A percentile compares a stretch with the other conserved stretches of the same genome.
Evolutionary conservation across 78 protist genomes (phyloP).

Genomic region (Dictyostelium firmibasis): DNA sequence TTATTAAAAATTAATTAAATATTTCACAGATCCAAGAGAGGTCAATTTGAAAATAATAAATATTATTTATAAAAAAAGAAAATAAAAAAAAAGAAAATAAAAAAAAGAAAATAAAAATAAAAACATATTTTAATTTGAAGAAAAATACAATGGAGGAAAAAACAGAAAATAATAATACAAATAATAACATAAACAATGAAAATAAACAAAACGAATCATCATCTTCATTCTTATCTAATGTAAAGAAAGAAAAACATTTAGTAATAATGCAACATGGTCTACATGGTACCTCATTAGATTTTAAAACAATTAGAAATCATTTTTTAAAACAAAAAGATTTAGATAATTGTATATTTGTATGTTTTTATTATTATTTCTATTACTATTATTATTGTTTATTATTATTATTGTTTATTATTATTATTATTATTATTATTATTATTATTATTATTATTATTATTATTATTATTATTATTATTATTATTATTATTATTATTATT

Average conservation of each 20-base stretch:
- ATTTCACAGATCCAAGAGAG: too few relatives aligned
- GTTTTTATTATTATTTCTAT: not conserved
- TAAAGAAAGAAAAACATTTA: not conserved
- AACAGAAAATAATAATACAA: not conserved
- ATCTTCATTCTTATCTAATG: too few relatives aligned
- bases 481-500: too few relatives aligned
- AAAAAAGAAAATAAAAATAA: not conserved
- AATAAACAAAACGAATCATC: not conserved
- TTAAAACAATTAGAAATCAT: not conserved
- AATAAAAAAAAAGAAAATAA: too few relatives aligned
- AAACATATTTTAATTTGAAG: not conserved
- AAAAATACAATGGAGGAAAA: not conserved
- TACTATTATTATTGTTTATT: too few relatives aligned
- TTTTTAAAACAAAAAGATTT: not conserved
- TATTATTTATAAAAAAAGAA: too few relatives aligned
- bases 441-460: too few relatives aligned
- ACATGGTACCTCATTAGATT: not conserved
- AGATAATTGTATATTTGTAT: not conserved
- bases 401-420: not conserved
- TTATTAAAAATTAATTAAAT: too few relatives aligned
- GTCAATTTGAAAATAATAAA: too few relatives aligned
- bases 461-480: too few relatives aligned
- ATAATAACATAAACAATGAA: not conserved
- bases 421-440: not conserved
- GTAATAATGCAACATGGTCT: slow-evolving; percentile 27